Evolutionary conservation across 345 rosid genomes (phyloP).

Genomic region (Aegle marmelos): DNA sequence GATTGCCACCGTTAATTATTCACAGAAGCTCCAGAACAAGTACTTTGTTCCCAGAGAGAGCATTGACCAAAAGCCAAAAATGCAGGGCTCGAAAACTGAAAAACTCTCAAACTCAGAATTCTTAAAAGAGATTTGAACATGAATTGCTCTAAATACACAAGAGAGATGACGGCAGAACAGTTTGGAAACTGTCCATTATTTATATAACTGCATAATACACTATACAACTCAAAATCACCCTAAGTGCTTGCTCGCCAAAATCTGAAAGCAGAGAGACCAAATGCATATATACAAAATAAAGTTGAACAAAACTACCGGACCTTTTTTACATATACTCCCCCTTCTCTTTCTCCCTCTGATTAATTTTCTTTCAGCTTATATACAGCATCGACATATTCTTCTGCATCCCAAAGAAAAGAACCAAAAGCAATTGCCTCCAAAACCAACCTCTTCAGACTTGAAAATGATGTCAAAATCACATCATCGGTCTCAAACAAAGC

Average conservation of each 20-base stretch:
- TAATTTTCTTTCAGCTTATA: conserved; percentile 63
- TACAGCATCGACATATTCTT: conserved; percentile 55
- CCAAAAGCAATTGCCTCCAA: conserved; percentile 95
- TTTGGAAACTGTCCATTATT: conserved; percentile 19
- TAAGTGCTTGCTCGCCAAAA: background rate
- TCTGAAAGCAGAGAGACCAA: conserved; percentile 4
- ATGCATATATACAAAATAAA: conserved; percentile 20
- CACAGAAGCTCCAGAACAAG: no score
- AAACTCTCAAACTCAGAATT: background rate
- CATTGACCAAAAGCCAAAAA: no score
- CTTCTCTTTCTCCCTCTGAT: background rate
- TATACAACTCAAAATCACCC: conserved; percentile 9
- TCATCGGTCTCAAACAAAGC: conserved; percentile 35
- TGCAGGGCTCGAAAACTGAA: background rate
- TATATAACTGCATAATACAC: background rate
- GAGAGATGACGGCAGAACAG: background rate
- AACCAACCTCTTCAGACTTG: conserved; percentile 82
- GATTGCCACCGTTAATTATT: background rate
- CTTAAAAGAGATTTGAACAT: background rate
- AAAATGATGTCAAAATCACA: conserved; percentile 67
- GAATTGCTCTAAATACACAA: background rate
- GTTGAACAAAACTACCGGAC: background rate
- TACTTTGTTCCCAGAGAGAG: no score
- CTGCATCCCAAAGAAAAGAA: conserved; percentile 89
- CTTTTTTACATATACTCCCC: background rate